Evolutionary conservation across 2,329 filamentous ascomycete genomes (phyloP), one percentile per base, ranked within the genome.

Genomic region (Ophiostoma novo-ulmi): DNA sequence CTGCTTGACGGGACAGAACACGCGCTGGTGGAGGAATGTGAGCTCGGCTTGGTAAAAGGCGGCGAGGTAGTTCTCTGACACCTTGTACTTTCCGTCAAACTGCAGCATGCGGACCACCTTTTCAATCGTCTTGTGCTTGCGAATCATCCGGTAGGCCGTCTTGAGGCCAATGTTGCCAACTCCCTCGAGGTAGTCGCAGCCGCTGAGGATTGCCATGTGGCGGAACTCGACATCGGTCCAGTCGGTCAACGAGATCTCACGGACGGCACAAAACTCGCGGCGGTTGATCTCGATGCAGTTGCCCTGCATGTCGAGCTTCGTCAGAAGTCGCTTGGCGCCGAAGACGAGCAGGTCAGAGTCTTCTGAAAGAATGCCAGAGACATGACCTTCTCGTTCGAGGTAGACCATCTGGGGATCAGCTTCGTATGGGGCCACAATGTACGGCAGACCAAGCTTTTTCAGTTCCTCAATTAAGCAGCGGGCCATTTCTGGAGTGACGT

Each of bases 321-420:
- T 98, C 72, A 99, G 82, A 14, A 99, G 85, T 69, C 92, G 88
- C 79, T 93, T 94, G 35, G 94, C 94, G 20, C 95, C 95, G 75
- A 99, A 99, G 0, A 99, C 95, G 44, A 99, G 83, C 71, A 99
- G 83, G 81, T 99, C 95, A 0, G 95, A 99, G 79, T 99, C 95
- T 78, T 99, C 95, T 0, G 95, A 97, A 48, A 99, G 82, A 73
- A 99, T 97, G 36, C 93, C 96, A 75, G 89, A 83, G 75, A 97
- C 91, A 68, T 94, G 82, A 0, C 94, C 94, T 72, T 92, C 87
- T 68, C 89, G 89, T 80, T 99, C 95, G 52, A 99, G 85, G 77
- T 98, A 99, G 36, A 93, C 94, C 75, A 99, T 85, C 79, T 99
- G 94, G n/a, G 94, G 90, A 79, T 99, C 95, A 66, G 95, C 95